phyloP scores from a whole-genome alignment of 345 rosid genomes.

The Lepidium aucheri region DNA sequence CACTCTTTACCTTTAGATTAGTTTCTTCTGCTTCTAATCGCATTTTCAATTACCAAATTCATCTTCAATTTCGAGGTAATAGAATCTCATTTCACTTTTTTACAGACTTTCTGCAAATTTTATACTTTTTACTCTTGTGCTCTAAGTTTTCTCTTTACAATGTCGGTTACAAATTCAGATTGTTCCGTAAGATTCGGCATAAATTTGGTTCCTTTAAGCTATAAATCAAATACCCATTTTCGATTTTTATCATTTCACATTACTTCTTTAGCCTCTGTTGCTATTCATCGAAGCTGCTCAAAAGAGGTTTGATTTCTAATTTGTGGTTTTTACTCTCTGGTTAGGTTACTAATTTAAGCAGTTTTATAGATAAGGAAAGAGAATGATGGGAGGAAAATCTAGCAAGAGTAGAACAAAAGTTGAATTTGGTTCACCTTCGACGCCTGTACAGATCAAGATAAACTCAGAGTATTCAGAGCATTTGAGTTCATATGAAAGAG shows the following conservation, averaged over 20 bases:
- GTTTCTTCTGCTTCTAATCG: neutral
- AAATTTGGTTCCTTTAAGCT: conserved; percentile 8
- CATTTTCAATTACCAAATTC: neutral
- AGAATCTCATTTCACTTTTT: neutral
- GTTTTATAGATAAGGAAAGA: neutral
- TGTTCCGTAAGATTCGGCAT: conserved; percentile 2
- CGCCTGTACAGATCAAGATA: conserved; percentile 24
- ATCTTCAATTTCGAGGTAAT: conserved; percentile 19
- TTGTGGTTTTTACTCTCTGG: neutral
- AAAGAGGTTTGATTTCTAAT: neutral
- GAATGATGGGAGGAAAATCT: conserved; percentile 45
- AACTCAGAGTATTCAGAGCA: conserved; percentile 35
- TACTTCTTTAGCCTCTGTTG: neutral
- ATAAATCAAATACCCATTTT: conserved; percentile 8
- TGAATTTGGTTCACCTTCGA: conserved; percentile 20
- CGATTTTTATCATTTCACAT: neutral
- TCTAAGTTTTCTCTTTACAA: conserved; percentile 7
- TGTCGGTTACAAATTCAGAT: neutral
- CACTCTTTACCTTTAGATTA: neutral
- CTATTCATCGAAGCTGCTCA: neutral
- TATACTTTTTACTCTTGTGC: conserved; percentile 5
- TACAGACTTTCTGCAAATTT: neutral
- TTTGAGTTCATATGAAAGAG: conserved; percentile 60
- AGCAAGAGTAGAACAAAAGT: conserved; percentile 20
- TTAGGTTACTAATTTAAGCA: neutral